A percentile compares a stretch with the other conserved stretches of the same genome.
Evolutionary conservation across 2,329 filamentous ascomycete genomes (phyloP).

Genomic region (Aspergillus aculeatinus): DNA sequence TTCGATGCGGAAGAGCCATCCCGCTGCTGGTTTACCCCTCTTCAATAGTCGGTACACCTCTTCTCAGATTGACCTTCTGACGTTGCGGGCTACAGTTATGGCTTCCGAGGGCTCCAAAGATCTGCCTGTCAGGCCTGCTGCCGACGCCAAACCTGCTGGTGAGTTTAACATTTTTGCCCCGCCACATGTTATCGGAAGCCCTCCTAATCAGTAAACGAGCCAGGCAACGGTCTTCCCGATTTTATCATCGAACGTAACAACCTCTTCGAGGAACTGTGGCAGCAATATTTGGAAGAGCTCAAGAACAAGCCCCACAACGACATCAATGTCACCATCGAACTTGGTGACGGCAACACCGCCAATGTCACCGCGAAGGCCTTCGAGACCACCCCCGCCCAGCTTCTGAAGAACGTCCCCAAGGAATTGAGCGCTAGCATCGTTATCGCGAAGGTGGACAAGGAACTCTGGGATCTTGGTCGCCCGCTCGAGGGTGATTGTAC

Average conservation of each 20-base stretch:
- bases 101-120: constrained; percentile 38
- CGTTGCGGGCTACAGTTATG: constrained; percentile 25
- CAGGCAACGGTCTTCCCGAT: constrained; percentile 56
- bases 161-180: constrained; percentile 30
- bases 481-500: constrained; percentile 85
- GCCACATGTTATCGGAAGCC: constrained; percentile 33
- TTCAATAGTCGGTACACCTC: constrained; percentile 23
- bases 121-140: constrained; percentile 37
- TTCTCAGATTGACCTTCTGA: constrained; percentile 15
- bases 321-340: constrained; percentile 51
- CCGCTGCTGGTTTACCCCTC: constrained; percentile 9
- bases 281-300: constrained; percentile 75
- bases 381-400: constrained; percentile 85
- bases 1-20: constrained; percentile 13
- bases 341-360: constrained; percentile 42
- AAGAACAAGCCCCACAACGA: constrained; percentile 49
- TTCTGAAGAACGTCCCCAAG: constrained; percentile 79
- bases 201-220: constrained; percentile 25
- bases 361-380: constrained; percentile 68
- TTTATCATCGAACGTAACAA: constrained; percentile 82
- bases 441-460: constrained; percentile 74
- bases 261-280: constrained; percentile 86
- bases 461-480: constrained; percentile 89
- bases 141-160: constrained; percentile 28
- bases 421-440: constrained; percentile 78